phyloP scores from a whole-genome alignment of 2,329 filamentous ascomycete genomes.

The Diplodia scrobiculata region DNA sequence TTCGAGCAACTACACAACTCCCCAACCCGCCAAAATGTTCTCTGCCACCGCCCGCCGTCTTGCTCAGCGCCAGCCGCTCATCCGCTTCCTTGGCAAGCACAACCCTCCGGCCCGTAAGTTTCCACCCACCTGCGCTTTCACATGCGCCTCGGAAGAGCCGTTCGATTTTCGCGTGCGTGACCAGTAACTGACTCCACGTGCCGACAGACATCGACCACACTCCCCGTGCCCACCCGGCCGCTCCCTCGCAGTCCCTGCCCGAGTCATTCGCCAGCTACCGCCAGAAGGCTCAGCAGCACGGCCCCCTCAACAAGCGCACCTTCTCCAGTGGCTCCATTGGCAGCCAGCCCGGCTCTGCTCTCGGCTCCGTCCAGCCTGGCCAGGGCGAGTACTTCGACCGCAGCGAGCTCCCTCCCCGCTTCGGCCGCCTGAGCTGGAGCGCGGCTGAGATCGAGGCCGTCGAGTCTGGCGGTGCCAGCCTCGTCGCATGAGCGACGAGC shows the following conservation, averaged over 20 bases:
- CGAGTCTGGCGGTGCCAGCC: slow-evolving; percentile 84
- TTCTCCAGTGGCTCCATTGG: slow-evolving; percentile 54
- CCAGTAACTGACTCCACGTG: slow-evolving; percentile 17
- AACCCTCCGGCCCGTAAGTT: slow-evolving; percentile 49
- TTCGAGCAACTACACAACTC: slow-evolving; percentile 1
- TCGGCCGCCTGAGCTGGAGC: slow-evolving; percentile 73
- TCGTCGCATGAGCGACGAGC: slow-evolving; percentile 51
- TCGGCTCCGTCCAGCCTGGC: slow-evolving; percentile 71
- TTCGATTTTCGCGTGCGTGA: slow-evolving; percentile 28
- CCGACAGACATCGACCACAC: slow-evolving; percentile 70
- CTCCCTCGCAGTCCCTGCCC: slow-evolving; percentile 66
- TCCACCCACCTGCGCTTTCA: slow-evolving; percentile 3
- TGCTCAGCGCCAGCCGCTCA: slow-evolving; percentile 54
- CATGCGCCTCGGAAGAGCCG: slow-evolving; percentile 17
- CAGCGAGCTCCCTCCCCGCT: slow-evolving; percentile 80
- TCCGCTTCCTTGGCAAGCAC: slow-evolving; percentile 56
- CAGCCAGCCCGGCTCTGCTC: slow-evolving; percentile 64
- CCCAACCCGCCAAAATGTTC: slow-evolving; percentile 41
- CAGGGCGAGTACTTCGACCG: slow-evolving; percentile 84
- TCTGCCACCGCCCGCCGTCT: slow-evolving; percentile 51
- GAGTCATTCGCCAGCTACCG: slow-evolving; percentile 74
- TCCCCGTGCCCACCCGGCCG: slow-evolving; percentile 71
- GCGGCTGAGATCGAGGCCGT: slow-evolving; percentile 90
- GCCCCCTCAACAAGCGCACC: slow-evolving; percentile 58
- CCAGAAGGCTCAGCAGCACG: slow-evolving; percentile 75